These are phyloP conservation scores for Pseudozyma sp. DNA, from an alignment of 1,284 basidiomycete genomes.

Conservation along the genomic window DNA sequence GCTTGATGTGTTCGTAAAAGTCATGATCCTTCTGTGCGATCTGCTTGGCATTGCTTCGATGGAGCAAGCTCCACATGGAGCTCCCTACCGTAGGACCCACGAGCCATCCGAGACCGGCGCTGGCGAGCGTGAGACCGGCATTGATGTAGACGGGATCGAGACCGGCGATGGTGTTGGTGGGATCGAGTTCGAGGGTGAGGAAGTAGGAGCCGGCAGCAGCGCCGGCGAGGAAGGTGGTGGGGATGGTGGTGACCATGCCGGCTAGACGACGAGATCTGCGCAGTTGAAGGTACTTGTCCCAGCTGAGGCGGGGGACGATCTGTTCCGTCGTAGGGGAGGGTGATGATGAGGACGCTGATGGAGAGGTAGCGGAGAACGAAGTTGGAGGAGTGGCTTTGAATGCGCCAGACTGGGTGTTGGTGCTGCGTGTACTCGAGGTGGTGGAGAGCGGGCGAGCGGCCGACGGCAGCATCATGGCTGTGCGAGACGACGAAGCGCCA, in stretches of 20 bases:
- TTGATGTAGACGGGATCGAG: constrained; percentile 64
- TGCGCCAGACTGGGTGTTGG: constrained; percentile 4
- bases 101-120: constrained; percentile 63
- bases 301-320: constrained; percentile 22
- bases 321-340: constrained; percentile 1
- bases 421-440: not conserved
- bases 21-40: constrained; percentile 61
- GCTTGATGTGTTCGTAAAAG: constrained; percentile 62
- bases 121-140: constrained; percentile 59
- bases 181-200: constrained; percentile 61
- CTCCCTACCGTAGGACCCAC: constrained; percentile 60
- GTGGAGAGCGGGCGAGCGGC: constrained; percentile 20
- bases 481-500: constrained; percentile 30
- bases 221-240: constrained; percentile 59
- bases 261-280: constrained; percentile 56
- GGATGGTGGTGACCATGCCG: constrained; percentile 62
- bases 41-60: constrained; percentile 52
- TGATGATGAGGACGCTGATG: constrained; percentile 15
- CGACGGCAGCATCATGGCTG: constrained; percentile 23
- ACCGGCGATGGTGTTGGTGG: constrained; percentile 55
- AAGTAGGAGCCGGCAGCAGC: constrained; percentile 60
- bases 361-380: constrained; percentile 2
- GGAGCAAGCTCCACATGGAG: constrained; percentile 56
- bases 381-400: constrained; percentile 19
- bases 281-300: constrained; percentile 57